Conservation (phyloP, 2,329 filamentous ascomycete genomes). For the Hyphodiscus sp. region DNA sequence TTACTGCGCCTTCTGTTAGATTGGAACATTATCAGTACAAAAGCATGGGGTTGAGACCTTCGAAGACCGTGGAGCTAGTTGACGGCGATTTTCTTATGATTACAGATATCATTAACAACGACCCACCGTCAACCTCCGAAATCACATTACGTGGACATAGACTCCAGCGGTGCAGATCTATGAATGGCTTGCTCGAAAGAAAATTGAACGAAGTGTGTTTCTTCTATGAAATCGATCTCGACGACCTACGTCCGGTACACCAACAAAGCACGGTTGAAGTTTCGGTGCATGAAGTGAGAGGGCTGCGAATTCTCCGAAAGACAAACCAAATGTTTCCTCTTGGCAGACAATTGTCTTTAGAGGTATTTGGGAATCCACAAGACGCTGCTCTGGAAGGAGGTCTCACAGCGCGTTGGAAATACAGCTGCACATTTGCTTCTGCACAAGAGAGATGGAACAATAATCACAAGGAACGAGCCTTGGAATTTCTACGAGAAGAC, state of each 20-base stretch:
- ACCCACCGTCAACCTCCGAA: not conserved
- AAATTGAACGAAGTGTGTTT: conserved; percentile 41
- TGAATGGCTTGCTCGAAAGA: conserved; percentile 33
- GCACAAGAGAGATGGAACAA: conserved; percentile 21
- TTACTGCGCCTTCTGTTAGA: not conserved
- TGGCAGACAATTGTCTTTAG: conserved; percentile 25
- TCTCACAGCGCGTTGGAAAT: conserved; percentile 49
- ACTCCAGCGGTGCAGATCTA: conserved; percentile 31
- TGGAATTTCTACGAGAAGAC: conserved; percentile 15
- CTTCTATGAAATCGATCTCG: conserved; percentile 31
- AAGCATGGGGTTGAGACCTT: not conserved
- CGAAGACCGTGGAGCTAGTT: not conserved
- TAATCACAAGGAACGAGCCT: conserved; percentile 13
- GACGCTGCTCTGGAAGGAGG: conserved; percentile 28
- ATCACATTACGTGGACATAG: conserved; percentile 36
- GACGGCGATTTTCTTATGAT: conserved; percentile 1
- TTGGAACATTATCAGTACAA: not conserved
- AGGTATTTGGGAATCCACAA: conserved; percentile 17
- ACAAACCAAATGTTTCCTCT: conserved; percentile 49
- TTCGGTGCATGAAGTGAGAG: conserved; percentile 31
- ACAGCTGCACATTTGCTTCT: conserved; percentile 22
- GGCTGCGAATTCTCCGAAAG: conserved; percentile 38
- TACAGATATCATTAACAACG: conserved; percentile 29
- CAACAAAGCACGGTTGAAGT: conserved; percentile 40
- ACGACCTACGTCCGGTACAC: conserved; percentile 29